Base-by-base conservation (phyloP, 768 basidiomycete genomes). In the Suillus discolor region DNA sequence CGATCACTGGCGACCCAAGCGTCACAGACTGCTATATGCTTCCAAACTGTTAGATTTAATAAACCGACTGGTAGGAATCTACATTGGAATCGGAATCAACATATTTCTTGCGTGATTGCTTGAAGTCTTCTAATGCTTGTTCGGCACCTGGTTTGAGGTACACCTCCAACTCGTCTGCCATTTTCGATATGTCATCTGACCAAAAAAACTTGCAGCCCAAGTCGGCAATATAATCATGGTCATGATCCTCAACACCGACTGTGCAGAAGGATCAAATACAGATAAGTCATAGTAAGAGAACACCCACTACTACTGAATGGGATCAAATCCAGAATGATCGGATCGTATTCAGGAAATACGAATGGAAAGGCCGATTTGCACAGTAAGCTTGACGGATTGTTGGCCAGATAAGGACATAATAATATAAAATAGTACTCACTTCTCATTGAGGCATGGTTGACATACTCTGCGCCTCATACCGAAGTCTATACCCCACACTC, bases 251-350 rank as follows among this genome's bases (percentile, higher is more conserved):
- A 9, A 71, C 74, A 28, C 73, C 72, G 28, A 73, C 79, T 80
- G 63, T 12, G 15, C n/a, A 31, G 36, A 20, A 18, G 23, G 15
- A 23, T 66, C 5, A 66, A 61, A 31, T 34, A 57, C 12, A 62
- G 41, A 45, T 11, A 36, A 16, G 47, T 25, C 15, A 38, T 57
- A 41, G 36, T 7, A 34, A 53, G 41, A 41, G 18, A 23, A n/a
- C 53, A 55, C 67, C 47, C 57, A 80, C 79, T 59, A 38, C 76
- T 68, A 1, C 77, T 80, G 62, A 74, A 69, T 8, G 73, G 76
- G n/a, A 79, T 64, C n/a, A 79, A 67, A 6, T 75, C 69, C 11
- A 79, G 60, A 16, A 79, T 66, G 6, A 65, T 62, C 8, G 41
- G 38, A 18, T 79, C 72, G 25, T 69, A 68, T 16, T 70, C 65